These are phyloP conservation scores for Ampelocalamus luodianensis DNA, from an alignment of 176 grass and related monocot genomes.

Conservation along the genomic window DNA sequence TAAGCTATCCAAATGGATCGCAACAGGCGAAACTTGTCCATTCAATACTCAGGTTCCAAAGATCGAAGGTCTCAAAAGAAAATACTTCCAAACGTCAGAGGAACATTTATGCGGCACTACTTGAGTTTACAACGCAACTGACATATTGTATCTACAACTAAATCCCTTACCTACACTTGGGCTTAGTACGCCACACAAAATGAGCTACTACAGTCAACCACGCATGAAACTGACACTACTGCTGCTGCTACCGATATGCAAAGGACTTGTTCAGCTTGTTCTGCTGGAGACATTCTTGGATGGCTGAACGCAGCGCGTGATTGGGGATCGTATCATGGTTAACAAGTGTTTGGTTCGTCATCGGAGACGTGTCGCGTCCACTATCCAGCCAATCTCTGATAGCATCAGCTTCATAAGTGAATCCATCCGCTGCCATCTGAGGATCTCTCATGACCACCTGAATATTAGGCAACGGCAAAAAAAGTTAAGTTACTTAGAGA, in stretches of 20 bases:
- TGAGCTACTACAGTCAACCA: neutral
- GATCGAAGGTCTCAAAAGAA: neutral
- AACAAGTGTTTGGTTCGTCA: conserved; percentile 48
- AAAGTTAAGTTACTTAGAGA: neutral
- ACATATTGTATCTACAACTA: neutral
- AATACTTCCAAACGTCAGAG: neutral
- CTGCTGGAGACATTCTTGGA: conserved; percentile 60
- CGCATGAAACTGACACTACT: neutral
- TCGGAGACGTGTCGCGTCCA: conserved; percentile 53
- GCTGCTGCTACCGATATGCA: neutral
- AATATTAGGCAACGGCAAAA: conserved; percentile 15
- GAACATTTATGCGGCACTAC: neutral
- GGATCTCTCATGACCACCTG: conserved; percentile 76
- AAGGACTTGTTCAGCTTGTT: neutral
- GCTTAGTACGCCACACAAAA: neutral
- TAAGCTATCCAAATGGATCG: neutral
- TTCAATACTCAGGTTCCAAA: neutral
- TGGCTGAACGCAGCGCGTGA: conserved; percentile 55
- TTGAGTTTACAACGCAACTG: neutral
- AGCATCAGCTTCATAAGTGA: conserved; percentile 65
- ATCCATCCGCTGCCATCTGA: conserved; percentile 63
- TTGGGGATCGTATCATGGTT: conserved; percentile 52
- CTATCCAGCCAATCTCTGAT: conserved; percentile 59
- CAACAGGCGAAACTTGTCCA: neutral
- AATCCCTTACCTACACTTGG: neutral